Conservation (phyloP, 176 grass and related monocot genomes). For the Panicum miliaceum region DNA sequence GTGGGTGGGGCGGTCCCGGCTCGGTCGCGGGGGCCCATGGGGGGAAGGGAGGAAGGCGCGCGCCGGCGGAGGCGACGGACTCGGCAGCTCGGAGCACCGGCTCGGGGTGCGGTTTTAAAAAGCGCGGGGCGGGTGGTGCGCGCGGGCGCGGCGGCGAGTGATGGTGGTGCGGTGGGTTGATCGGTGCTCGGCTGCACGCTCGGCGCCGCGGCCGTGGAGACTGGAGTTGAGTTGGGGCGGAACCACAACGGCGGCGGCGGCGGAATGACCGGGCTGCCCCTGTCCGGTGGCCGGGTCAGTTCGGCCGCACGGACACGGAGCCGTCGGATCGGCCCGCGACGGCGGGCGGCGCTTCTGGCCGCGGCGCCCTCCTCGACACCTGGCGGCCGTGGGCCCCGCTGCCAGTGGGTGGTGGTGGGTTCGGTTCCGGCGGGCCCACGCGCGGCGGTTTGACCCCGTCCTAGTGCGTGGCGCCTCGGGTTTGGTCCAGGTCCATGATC, state of each 20-base stretch:
- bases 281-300: not conserved
- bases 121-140: constrained; percentile 13
- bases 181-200: not conserved
- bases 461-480: not conserved
- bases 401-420: not conserved
- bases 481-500: constrained; percentile 6
- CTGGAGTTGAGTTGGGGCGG: constrained; percentile 31
- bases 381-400: not conserved
- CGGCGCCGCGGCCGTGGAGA: constrained; percentile 26
- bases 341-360: not conserved
- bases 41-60: not conserved
- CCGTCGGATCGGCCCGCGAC: constrained; percentile 10
- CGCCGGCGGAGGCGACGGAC: constrained; percentile 11
- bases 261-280: constrained; percentile 52
- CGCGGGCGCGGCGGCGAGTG: constrained; percentile 14
- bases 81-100: not conserved
- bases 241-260: constrained; percentile 36
- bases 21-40: constrained; percentile 34
- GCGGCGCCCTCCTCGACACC: not conserved
- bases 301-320: not conserved
- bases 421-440: not conserved
- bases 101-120: constrained; percentile 37
- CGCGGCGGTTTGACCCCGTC: constrained; percentile 4
- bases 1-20: constrained; percentile 25
- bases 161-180: not conserved